Conservation (phyloP, 2,329 filamentous ascomycete species). For the Pyricularia sp. region DNA sequence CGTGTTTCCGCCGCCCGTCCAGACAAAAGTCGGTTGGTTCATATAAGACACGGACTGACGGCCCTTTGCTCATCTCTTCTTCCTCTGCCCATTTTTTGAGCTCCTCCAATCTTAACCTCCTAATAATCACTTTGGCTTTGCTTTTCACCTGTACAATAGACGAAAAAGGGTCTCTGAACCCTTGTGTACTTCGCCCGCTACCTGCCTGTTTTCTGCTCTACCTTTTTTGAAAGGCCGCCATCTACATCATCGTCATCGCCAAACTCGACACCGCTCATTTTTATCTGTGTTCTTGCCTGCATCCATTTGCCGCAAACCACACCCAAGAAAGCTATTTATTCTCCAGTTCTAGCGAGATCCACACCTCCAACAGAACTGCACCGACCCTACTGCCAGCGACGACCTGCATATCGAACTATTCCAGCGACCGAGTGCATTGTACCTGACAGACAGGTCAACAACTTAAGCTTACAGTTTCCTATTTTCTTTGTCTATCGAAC, state of each 20-base stretch:
- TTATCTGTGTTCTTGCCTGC: background rate
- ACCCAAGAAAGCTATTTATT: background rate
- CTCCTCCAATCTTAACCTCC: background rate
- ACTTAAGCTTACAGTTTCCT: background rate
- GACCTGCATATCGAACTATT: background rate
- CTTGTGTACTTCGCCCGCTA: background rate
- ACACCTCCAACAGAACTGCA: conserved; percentile 1
- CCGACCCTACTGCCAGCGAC: background rate
- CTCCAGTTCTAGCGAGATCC: conserved; percentile 1
- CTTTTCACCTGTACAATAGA: conserved; percentile 3
- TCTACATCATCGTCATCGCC: background rate
- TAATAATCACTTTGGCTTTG: background rate
- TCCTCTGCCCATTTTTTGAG: conserved; percentile 2
- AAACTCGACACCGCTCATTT: background rate
- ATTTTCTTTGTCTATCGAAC: background rate
- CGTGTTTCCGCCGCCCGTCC: too few species aligned
- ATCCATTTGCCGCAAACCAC: background rate
- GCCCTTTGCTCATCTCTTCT: background rate
- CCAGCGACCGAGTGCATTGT: background rate
- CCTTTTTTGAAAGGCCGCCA: background rate
- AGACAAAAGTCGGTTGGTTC: background rate
- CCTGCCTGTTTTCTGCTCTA: background rate
- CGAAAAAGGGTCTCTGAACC: background rate
- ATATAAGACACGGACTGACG: conserved; percentile 2
- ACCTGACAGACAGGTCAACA: conserved; percentile 2